phyloP scores from a whole-genome alignment of 805 yeast species.

The Monosporozyma servazzii region DNA sequence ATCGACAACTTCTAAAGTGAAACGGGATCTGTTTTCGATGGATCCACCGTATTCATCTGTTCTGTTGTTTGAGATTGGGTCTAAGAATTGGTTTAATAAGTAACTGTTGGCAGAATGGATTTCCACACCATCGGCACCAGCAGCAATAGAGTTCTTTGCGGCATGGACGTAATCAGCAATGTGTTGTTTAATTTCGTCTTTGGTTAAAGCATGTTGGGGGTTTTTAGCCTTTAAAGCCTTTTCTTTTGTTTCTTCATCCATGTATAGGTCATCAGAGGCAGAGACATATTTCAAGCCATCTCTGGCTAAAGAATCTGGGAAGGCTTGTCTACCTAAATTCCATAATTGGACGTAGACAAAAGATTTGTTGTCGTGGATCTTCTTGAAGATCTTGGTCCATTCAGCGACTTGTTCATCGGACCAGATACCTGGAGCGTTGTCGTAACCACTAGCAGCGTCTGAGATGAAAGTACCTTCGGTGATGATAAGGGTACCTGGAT shows the following conservation, averaged over 20 bases:
- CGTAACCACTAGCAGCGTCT: constrained; percentile 34
- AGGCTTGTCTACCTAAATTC: constrained; percentile 38
- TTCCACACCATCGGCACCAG: constrained; percentile 53
- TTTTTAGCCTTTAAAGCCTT: constrained; percentile 29
- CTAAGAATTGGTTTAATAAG: constrained; percentile 47
- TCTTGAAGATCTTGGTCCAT: constrained; percentile 42
- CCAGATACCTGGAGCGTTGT: constrained; percentile 43
- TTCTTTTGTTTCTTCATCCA: constrained; percentile 28
- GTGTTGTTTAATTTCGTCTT: constrained; percentile 34
- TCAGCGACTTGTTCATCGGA: constrained; percentile 37
- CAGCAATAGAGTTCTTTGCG: constrained; percentile 34
- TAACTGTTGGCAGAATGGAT: constrained; percentile 64
- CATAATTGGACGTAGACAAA: constrained; percentile 43
- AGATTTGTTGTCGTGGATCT: constrained; percentile 43
- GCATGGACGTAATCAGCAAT: constrained; percentile 36
- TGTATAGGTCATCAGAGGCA: constrained; percentile 33
- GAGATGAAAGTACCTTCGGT: constrained; percentile 53
- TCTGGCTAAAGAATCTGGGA: constrained; percentile 30
- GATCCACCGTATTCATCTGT: constrained; percentile 50
- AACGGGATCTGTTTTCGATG: constrained; percentile 41
- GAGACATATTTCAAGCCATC: constrained; percentile 33
- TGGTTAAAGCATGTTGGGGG: constrained; percentile 27
- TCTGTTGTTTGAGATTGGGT: constrained; percentile 36
- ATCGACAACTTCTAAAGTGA: constrained; percentile 42
- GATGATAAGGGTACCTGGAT: constrained; percentile 49